Conservation (phyloP, 768 basidiomycete species). For the Cystobasidium ongulense region DNA sequence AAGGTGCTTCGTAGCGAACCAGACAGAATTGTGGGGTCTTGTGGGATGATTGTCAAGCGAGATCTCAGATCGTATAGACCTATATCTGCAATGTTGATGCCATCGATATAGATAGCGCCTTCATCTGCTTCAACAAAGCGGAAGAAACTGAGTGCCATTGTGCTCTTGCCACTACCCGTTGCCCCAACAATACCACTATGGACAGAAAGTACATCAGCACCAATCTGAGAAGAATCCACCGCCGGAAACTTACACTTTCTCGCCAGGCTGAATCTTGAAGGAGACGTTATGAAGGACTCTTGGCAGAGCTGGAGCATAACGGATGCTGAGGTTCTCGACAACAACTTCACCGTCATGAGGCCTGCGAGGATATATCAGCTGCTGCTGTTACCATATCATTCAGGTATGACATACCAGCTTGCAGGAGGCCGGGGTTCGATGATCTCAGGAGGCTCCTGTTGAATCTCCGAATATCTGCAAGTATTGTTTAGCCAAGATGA, state of each 20-base stretch:
- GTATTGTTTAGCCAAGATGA: not conserved
- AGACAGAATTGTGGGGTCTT: constrained; percentile 39
- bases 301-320: constrained; percentile 43
- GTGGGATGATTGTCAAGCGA: constrained; percentile 47
- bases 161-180: constrained; percentile 57
- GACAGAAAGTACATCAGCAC: not conserved
- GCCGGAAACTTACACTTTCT: constrained; percentile 43
- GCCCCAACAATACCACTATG: constrained; percentile 42
- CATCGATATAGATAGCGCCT: constrained; percentile 46
- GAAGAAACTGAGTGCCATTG: constrained; percentile 49
- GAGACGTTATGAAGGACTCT: constrained; percentile 46
- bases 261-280: constrained; percentile 46
- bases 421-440: constrained; percentile 40
- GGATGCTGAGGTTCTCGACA: constrained; percentile 44
- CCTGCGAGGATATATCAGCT: not conserved
- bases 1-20: constrained; percentile 62
- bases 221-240: not conserved
- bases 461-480: constrained; percentile 13
- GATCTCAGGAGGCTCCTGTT: constrained; percentile 38
- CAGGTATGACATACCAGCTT: constrained; percentile 34
- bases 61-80: constrained; percentile 58
- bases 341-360: constrained; percentile 37
- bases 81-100: constrained; percentile 47
- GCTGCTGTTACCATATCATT: constrained; percentile 32
- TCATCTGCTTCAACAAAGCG: constrained; percentile 47